Base-by-base conservation (phyloP, 225 moss, liverwort and hornwort genomes). In the Physcomitrium patens region DNA sequence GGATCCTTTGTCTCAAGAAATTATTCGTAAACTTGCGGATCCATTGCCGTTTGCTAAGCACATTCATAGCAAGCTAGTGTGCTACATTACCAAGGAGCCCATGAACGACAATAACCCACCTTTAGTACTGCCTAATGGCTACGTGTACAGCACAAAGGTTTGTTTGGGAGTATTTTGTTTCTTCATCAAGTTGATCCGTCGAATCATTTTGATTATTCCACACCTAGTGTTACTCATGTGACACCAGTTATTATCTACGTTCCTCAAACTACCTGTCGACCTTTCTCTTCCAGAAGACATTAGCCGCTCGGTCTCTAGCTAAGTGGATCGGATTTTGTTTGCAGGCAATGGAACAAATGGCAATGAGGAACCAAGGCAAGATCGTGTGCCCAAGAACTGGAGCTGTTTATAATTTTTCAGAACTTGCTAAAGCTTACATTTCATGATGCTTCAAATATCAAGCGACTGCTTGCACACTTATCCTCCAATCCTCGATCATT, bases 31-130 rank as follows among this genome's bases (percentile, higher is more conserved):
- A 73, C 89, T 99, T 82, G 99, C 99, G 41, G 95, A 95, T 52
- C 99, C 99, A 15, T 80, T 99, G 78, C 99, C 99, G 19, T 92
- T 89, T 78, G 91, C 99, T 43, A 99, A 99, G 74, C 95, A 93
- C 71, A 90, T 95, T 44, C 95, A 91, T 66, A 95, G 95, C 65
- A 99, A 99, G 86, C 89, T 99, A 44, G 99, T 99, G 41, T 99
- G 99, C 86, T 92, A 82, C 52, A 95, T 99, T 51, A 86, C 93
- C 23, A 99, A 99, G 83, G 99, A 99, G 89, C 99, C 94, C 37
- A 99, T 99, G 99, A 93, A 99, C 69, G 99, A 99, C 76, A 92
- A 95, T 74, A 99, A 99, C 67, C 99, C 99, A 44, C 99, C 99
- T 41, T 83, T 99, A 80, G 99, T 99, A 72, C 83, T 99, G 26